Conservation (phyloP, 306 rosid species). For the Trifolium pratense region DNA sequence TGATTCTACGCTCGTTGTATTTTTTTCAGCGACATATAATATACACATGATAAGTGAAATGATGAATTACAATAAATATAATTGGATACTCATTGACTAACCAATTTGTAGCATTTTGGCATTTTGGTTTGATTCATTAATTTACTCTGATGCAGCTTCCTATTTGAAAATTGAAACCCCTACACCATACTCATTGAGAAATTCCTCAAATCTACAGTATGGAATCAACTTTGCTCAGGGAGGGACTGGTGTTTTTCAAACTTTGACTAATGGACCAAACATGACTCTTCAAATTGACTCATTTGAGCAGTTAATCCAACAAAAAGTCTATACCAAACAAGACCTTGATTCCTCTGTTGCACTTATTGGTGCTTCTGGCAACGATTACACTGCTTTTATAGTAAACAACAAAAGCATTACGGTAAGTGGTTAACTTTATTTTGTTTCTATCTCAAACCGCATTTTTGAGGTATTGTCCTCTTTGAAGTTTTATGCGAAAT, state of each 20-base stretch:
- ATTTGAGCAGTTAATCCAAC: constrained; percentile 48
- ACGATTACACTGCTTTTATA: constrained; percentile 38
- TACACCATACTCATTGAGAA: constrained; percentile 18
- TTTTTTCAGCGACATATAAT: too few relatives aligned
- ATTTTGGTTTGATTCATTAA: neutral
- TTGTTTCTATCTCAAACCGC: neutral
- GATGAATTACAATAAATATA: too few relatives aligned
- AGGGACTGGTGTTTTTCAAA: constrained; percentile 42
- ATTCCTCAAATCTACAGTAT: neutral
- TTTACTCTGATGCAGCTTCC: constrained; percentile 40
- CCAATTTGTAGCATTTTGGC: neutral
- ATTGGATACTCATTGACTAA: neutral
- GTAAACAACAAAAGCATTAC: neutral
- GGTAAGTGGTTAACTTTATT: constrained; percentile 34
- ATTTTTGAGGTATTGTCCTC: too few relatives aligned
- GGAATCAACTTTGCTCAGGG: constrained; percentile 53
- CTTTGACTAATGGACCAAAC: constrained; percentile 49
- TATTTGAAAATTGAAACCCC: constrained; percentile 43
- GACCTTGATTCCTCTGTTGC: constrained; percentile 52
- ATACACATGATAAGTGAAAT: too few relatives aligned
- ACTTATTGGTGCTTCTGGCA: constrained; percentile 41
- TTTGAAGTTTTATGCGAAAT: too few relatives aligned
- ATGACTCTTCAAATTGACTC: constrained; percentile 41
- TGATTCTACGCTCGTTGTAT: too few relatives aligned
- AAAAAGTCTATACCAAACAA: constrained; percentile 44